phyloP scores from a whole-genome alignment of 192 early-diverging fungal species.

The Podila minutissima region DNA sequence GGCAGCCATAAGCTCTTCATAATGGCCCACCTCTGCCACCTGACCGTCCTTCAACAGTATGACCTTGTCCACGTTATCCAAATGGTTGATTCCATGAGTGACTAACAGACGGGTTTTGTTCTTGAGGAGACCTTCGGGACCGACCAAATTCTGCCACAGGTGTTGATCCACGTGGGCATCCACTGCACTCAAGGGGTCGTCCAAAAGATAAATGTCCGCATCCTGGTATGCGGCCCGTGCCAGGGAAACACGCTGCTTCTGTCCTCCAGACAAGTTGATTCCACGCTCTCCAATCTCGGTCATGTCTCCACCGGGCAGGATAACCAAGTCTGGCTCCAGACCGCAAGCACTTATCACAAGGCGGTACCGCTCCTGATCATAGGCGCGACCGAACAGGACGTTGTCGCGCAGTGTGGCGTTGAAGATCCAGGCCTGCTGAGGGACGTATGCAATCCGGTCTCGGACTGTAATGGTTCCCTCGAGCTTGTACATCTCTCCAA shows the following conservation, averaged over 20 bases:
- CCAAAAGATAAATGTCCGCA: constrained; percentile 66
- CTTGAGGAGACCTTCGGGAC: constrained; percentile 80
- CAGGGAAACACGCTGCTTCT: constrained; percentile 74
- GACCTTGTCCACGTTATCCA: constrained; percentile 71
- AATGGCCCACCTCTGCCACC: constrained; percentile 72
- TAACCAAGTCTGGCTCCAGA: constrained; percentile 81
- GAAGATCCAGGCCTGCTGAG: constrained; percentile 84
- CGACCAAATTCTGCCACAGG: constrained; percentile 88
- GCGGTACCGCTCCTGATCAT: constrained; percentile 69
- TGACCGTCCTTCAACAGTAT: constrained; percentile 76
- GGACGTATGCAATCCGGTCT: constrained; percentile 71
- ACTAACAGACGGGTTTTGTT: constrained; percentile 82
- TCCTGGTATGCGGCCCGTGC: constrained; percentile 84
- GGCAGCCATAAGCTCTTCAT: constrained; percentile 66
- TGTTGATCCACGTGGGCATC: constrained; percentile 66
- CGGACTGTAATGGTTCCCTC: constrained; percentile 69
- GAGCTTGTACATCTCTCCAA: constrained; percentile 86
- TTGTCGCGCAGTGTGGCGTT: constrained; percentile 92
- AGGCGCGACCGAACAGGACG: constrained; percentile 84
- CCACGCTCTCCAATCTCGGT: constrained; percentile 93
- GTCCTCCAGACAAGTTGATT: constrained; percentile 90
- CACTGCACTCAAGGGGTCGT: constrained; percentile 66
- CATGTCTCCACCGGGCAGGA: constrained; percentile 85
- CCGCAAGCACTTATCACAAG: constrained; percentile 79
- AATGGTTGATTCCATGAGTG: constrained; percentile 79